These are phyloP conservation scores for Tulasnella sp. DNA, from an alignment of 768 basidiomycete genomes.

Conservation along the genomic window DNA sequence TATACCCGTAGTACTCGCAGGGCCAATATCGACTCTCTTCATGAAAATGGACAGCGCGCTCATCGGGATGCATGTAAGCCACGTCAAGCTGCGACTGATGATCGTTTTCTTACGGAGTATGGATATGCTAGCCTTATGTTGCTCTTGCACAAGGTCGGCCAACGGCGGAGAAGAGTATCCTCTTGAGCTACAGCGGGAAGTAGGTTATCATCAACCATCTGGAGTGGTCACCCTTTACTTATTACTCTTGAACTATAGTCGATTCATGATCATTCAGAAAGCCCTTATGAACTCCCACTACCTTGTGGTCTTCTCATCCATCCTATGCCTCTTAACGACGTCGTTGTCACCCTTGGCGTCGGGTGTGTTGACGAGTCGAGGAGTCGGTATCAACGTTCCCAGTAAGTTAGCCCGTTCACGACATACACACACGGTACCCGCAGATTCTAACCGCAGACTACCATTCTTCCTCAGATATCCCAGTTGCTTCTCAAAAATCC, in stretches of 20 bases:
- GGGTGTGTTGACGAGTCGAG: slow-evolving; percentile 11
- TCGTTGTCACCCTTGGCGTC: slow-evolving; percentile 6
- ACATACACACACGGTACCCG: neutral
- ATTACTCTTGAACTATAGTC: neutral
- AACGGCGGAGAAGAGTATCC: neutral
- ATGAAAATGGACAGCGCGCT: slow-evolving; percentile 8
- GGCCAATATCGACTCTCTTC: neutral
- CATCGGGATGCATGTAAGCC: slow-evolving; percentile 2
- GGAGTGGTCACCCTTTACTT: neutral
- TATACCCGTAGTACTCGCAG: slow-evolving; percentile 3
- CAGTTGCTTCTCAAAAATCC: neutral
- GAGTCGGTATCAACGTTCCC: neutral
- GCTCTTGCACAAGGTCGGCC: neutral
- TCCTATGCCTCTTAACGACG: neutral
- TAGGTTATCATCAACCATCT: neutral
- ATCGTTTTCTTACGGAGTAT: no score
- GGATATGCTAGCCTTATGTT: slow-evolving; percentile 15
- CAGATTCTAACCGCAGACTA: neutral
- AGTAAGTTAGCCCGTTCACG: neutral
- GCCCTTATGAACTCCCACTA: slow-evolving; percentile 3
- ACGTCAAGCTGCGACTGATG: no score
- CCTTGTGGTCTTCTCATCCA: slow-evolving; percentile 8
- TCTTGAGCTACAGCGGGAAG: slow-evolving; percentile 9
- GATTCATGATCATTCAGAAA: neutral
- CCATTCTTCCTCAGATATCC: neutral